Percentiles rank a stretch among this genome's conserved stretches.
phyloP scores from a whole-genome alignment of 1,139 yeast species.

The Schwanniomyces etchellsii region DNA sequence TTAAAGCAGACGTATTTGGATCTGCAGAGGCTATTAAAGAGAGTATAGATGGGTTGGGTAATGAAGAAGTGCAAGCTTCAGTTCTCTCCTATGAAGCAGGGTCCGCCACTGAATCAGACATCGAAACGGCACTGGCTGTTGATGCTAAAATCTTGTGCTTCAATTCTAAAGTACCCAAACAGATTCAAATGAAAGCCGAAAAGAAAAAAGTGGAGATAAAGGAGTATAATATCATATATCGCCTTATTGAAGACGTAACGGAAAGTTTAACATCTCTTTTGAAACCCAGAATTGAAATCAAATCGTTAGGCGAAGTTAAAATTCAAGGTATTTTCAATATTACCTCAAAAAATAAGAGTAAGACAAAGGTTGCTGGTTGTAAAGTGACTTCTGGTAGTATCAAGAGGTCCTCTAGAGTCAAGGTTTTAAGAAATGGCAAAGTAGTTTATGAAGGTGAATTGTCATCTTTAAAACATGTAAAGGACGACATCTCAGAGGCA shows the following conservation, averaged over 20 bases:
- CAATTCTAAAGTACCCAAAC: constrained; percentile 67
- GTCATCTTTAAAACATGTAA: constrained; percentile 73
- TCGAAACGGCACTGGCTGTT: constrained; percentile 75
- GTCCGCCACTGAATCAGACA: constrained; percentile 74
- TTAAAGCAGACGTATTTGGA: constrained; percentile 86
- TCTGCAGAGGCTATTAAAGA: constrained; percentile 64
- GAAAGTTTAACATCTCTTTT: constrained; percentile 55
- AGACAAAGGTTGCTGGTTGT: constrained; percentile 78
- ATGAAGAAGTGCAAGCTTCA: constrained; percentile 69
- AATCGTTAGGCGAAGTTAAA: constrained; percentile 63
- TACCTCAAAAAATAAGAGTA: constrained; percentile 42
- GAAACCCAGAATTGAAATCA: constrained; percentile 63
- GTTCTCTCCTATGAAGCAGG: constrained; percentile 80
- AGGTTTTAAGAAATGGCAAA: constrained; percentile 54
- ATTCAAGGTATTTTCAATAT: constrained; percentile 71
- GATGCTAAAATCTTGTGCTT: constrained; percentile 73
- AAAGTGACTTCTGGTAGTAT: constrained; percentile 70
- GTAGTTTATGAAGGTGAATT: constrained; percentile 63
- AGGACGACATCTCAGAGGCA: constrained; percentile 74
- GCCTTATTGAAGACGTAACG: constrained; percentile 80
- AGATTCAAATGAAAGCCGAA: constrained; percentile 56
- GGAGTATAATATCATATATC: constrained; percentile 77
- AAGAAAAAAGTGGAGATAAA: constrained; percentile 53
- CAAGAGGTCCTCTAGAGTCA: constrained; percentile 53
- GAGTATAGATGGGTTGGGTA: constrained; percentile 75